Evolutionary conservation across 352 stramenopile species (phyloP).

Genomic region (Pythium brachiatum): DNA sequence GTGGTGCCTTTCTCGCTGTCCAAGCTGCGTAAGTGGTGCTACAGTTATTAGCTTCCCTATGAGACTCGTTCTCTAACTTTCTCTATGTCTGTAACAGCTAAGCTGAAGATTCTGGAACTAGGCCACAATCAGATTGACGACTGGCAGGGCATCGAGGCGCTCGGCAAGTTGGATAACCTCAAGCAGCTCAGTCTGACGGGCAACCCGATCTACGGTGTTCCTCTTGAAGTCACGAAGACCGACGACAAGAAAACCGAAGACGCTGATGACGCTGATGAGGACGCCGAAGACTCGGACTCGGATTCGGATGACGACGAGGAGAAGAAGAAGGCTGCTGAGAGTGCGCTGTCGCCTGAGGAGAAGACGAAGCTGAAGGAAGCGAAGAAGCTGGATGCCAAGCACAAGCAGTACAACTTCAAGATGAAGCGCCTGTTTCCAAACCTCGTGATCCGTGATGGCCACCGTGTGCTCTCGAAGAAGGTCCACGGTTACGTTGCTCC

Average conservation of each 20-base stretch:
- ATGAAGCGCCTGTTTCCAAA: constrained; percentile 84
- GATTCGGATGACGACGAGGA: constrained; percentile 19
- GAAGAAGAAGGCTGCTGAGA: constrained; percentile 24
- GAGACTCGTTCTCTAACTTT: neutral
- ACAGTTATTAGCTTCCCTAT: too few species aligned
- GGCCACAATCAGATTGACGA: constrained; percentile 83
- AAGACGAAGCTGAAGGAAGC: constrained; percentile 55
- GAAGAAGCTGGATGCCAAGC: constrained; percentile 70
- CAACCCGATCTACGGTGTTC: constrained; percentile 70
- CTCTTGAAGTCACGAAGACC: constrained; percentile 29
- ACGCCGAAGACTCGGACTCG: neutral
- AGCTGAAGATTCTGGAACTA: constrained; percentile 78
- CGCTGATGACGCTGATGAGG: constrained; percentile 1
- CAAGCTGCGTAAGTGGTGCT: constrained; percentile 49
- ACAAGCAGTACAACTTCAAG: constrained; percentile 89
- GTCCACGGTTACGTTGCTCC: constrained; percentile 79
- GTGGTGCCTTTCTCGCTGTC: constrained; percentile 56
- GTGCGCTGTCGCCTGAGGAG: constrained; percentile 41
- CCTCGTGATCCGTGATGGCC: constrained; percentile 74
- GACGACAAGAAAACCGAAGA: constrained; percentile 18
- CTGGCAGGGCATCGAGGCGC: constrained; percentile 69
- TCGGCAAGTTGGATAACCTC: constrained; percentile 55
- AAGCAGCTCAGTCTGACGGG: constrained; percentile 80
- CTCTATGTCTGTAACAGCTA: constrained; percentile 31
- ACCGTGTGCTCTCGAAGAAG: constrained; percentile 77